Conservation (phyloP, 2,329 filamentous ascomycete genomes). For the Pseudogymnoascus sp. region DNA sequence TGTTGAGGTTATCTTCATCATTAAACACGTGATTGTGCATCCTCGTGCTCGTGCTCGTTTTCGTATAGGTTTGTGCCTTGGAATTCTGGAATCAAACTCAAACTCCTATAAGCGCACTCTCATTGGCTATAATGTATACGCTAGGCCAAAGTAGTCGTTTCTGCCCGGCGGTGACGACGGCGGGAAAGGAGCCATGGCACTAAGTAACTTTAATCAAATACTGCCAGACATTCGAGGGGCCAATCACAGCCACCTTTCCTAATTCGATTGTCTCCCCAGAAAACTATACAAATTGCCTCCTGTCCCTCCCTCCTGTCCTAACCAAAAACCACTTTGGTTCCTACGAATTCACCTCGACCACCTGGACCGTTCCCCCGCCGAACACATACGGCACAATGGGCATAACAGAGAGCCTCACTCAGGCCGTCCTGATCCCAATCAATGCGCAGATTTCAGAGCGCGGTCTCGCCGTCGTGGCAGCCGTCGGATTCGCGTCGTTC, state of each 20-base stretch:
- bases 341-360: not conserved
- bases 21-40: not conserved
- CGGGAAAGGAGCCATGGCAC: not conserved
- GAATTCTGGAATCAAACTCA: not conserved
- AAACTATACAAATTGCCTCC: not conserved
- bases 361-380: not conserved
- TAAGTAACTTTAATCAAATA: not conserved
- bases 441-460: conserved; percentile 23
- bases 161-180: not conserved
- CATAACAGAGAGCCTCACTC: not conserved
- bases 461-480: conserved; percentile 21
- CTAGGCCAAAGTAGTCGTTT: not conserved
- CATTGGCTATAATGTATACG: not conserved
- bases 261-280: not conserved
- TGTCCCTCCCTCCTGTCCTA: not conserved
- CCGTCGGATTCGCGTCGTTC: conserved; percentile 26
- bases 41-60: not conserved
- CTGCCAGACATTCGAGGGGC: not conserved
- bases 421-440: conserved; percentile 16
- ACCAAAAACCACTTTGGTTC: not conserved
- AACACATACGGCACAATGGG: conserved; percentile 7
- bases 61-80: not conserved
- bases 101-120: not conserved
- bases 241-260: not conserved
- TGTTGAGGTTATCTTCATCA: not conserved